Evolutionary conservation across 2,329 filamentous ascomycete species (phyloP).

Genomic region (Botryosphaeria dothidea): DNA sequence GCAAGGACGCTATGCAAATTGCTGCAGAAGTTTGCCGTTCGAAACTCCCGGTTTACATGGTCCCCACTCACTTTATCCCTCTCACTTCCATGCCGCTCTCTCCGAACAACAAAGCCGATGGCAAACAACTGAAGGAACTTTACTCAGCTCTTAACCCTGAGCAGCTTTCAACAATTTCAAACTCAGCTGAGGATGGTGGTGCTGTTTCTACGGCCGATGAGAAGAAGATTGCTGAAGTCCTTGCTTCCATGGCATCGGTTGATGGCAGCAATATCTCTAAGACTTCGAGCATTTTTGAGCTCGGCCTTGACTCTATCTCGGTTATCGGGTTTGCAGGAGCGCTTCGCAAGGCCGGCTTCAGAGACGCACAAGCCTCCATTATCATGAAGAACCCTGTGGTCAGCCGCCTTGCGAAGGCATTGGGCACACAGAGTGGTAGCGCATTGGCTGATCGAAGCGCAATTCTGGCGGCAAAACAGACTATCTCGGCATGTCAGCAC

Average conservation of each 20-base stretch:
- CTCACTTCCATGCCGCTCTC: conserved; percentile 76
- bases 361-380: conserved; percentile 61
- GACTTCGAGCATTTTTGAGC: conserved; percentile 73
- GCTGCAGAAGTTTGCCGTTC: conserved; percentile 61
- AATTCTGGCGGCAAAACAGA: conserved; percentile 57
- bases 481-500: conserved; percentile 65
- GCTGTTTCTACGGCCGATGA: conserved; percentile 36
- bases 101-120: conserved; percentile 86
- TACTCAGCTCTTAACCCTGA: conserved; percentile 64
- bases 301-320: conserved; percentile 87
- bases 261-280: conserved; percentile 48
- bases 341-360: conserved; percentile 65
- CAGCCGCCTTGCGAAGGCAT: conserved; percentile 39
- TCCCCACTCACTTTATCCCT: conserved; percentile 79
- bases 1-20: conserved; percentile 18
- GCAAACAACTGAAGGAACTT: conserved; percentile 65
- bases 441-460: conserved; percentile 25
- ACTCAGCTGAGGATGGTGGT: conserved; percentile 23
- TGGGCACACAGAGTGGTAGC: conserved; percentile 24
- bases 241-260: conserved; percentile 57
- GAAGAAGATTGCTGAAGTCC: conserved; percentile 53
- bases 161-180: conserved; percentile 59
- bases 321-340: conserved; percentile 68
- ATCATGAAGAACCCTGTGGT: conserved; percentile 62
- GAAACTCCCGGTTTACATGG: conserved; percentile 81